Conservation (phyloP, 495 filamentous ascomycete species). For the Cercophora sp. region DNA sequence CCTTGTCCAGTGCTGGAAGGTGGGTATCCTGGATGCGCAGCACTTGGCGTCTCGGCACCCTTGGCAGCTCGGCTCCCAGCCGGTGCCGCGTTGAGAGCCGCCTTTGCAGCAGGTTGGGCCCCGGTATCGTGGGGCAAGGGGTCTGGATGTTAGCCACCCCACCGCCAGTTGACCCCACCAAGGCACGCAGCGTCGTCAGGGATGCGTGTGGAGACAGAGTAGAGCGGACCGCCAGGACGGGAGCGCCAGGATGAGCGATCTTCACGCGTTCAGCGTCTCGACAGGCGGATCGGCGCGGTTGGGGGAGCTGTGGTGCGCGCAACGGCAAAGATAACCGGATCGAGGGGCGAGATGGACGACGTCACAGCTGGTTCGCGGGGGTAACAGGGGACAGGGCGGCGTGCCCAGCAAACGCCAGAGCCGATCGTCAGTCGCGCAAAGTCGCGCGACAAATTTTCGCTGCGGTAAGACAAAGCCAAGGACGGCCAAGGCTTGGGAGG, state of each 20-base stretch:
- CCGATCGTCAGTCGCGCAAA: too few relatives aligned
- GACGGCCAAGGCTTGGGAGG: background rate
- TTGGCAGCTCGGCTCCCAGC: conserved; percentile 10
- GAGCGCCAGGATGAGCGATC: background rate
- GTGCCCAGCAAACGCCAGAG: background rate
- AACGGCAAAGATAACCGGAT: background rate
- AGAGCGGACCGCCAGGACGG: background rate
- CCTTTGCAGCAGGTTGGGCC: background rate
- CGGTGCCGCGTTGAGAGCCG: background rate
- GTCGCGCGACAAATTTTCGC: too few relatives aligned
- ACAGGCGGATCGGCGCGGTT: background rate
- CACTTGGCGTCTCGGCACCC: conserved; percentile 17
- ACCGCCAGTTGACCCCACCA: background rate
- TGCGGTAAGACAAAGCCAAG: too few relatives aligned
- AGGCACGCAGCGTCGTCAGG: background rate
- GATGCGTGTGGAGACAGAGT: background rate
- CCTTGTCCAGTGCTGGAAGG: conserved; percentile 15
- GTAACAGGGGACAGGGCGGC: background rate
- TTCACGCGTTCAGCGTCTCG: background rate
- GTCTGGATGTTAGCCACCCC: background rate
- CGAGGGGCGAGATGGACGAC: background rate
- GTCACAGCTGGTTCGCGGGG: background rate
- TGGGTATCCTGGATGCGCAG: conserved; percentile 10
- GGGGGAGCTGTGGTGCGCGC: background rate
- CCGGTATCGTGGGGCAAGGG: background rate